Conservation (phyloP, 2,329 filamentous ascomycete species). For the Cercospora sp. region DNA sequence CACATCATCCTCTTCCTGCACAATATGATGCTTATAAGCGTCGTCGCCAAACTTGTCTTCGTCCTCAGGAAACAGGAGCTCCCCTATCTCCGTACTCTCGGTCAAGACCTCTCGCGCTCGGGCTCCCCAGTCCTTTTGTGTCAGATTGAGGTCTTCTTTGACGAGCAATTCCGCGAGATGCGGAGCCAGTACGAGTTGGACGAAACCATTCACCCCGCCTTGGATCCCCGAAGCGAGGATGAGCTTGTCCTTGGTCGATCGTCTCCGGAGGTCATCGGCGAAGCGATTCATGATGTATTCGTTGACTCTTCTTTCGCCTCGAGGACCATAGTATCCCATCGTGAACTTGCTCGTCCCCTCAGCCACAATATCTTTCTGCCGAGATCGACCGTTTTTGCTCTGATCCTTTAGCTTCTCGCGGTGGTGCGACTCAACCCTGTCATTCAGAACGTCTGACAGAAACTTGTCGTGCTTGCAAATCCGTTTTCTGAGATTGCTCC, state of each 20-base stretch:
- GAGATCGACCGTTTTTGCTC: conserved; percentile 29
- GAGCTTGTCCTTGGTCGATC: conserved; percentile 35
- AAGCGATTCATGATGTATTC: conserved; percentile 38
- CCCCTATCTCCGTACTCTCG: conserved; percentile 39
- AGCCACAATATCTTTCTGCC: conserved; percentile 22
- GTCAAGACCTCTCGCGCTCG: conserved; percentile 32
- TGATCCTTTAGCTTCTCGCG: conserved; percentile 31
- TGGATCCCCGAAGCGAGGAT: conserved; percentile 36
- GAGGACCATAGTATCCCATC: conserved; percentile 42
- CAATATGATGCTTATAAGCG: conserved; percentile 15
- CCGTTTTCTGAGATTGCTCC: conserved; percentile 32
- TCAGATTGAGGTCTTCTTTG: conserved; percentile 38
- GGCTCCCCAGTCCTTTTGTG: conserved; percentile 21
- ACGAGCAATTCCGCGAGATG: conserved; percentile 41
- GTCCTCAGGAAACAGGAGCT: conserved; percentile 36
- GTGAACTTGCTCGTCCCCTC: conserved; percentile 17
- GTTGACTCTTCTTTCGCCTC: conserved; percentile 39
- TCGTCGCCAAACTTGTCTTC: conserved; percentile 31
- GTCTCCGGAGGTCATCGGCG: conserved; percentile 32
- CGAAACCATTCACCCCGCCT: conserved; percentile 41
- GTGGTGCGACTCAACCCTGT: conserved; percentile 30
- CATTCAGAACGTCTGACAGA: conserved; percentile 33
- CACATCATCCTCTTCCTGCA: conserved; percentile 20
- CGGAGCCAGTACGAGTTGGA: conserved; percentile 42
- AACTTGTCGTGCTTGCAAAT: conserved; percentile 32